Conservation (phyloP, 2,329 filamentous ascomycete species). For the Beauveria brongniartii region DNA sequence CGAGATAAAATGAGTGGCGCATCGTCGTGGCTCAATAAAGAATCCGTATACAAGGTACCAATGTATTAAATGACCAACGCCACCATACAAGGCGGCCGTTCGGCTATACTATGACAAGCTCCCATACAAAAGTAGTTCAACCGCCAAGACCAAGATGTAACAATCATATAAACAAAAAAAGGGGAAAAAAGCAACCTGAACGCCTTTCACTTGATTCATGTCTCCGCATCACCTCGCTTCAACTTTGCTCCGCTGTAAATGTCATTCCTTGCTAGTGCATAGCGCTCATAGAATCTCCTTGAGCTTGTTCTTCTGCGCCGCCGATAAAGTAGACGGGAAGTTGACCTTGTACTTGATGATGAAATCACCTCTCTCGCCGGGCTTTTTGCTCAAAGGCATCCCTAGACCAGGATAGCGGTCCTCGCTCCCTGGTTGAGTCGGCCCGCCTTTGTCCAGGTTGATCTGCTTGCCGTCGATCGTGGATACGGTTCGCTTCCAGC, state of each 20-base stretch:
- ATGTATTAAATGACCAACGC: not conserved
- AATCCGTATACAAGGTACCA: not conserved
- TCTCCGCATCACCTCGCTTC: not conserved
- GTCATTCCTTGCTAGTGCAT: not conserved
- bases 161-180: not conserved
- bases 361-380: conserved; percentile 75
- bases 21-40: not conserved
- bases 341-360: conserved; percentile 86
- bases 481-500: conserved; percentile 83
- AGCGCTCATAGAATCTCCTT: conserved; percentile 61
- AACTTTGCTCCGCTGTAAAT: not conserved
- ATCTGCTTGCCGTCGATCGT: conserved; percentile 91
- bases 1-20: not conserved
- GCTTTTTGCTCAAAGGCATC: conserved; percentile 92
- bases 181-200: not conserved
- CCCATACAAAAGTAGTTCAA: not conserved
- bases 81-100: not conserved
- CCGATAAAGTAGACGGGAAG: conserved; percentile 73
- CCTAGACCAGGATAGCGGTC: conserved; percentile 80
- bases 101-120: not conserved
- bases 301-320: conserved; percentile 70
- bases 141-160: not conserved
- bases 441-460: conserved; percentile 68
- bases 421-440: conserved; percentile 74
- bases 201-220: not conserved